These are phyloP conservation scores for Fraxinus cuspidata DNA, from an alignment of 257 asterid genomes.

Conservation along the genomic window DNA sequence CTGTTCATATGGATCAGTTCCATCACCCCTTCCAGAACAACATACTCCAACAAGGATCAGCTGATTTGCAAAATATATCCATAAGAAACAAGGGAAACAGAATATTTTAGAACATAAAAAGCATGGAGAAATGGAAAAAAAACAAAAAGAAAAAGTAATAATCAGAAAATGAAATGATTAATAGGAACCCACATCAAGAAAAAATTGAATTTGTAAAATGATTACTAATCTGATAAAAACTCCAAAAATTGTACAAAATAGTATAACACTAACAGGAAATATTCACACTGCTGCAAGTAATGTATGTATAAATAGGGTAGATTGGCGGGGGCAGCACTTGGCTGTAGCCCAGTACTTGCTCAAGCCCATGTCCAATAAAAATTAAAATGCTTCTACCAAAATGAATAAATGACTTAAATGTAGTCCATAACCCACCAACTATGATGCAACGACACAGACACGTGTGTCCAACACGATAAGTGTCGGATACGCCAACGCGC, in stretches of 20 bases:
- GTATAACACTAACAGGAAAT: neutral
- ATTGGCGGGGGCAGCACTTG: no score
- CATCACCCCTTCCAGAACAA: constrained; percentile 86
- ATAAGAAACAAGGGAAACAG: constrained; percentile 21
- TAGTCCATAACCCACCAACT: no score
- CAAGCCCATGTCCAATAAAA: no score
- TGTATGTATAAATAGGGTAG: no score
- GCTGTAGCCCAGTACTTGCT: no score
- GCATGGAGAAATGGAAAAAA: neutral
- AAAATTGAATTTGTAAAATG: neutral
- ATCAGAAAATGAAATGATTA: neutral
- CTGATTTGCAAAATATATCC: constrained; percentile 45
- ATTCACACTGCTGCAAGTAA: constrained; percentile 2
- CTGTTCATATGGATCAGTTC: constrained; percentile 88
- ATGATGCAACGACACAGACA: no score
- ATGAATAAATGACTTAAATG: no score
- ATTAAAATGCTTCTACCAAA: no score
- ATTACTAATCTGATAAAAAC: neutral
- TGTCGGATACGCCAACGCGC: no score
- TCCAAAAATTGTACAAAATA: neutral
- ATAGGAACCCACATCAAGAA: neutral
- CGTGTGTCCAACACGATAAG: no score
- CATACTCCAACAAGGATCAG: constrained; percentile 94
- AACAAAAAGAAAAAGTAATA: neutral
- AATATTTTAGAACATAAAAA: neutral